These are phyloP conservation scores for Hypoxylon sp. DNA, from an alignment of 2,329 filamentous ascomycete genomes.

Conservation along the genomic window DNA sequence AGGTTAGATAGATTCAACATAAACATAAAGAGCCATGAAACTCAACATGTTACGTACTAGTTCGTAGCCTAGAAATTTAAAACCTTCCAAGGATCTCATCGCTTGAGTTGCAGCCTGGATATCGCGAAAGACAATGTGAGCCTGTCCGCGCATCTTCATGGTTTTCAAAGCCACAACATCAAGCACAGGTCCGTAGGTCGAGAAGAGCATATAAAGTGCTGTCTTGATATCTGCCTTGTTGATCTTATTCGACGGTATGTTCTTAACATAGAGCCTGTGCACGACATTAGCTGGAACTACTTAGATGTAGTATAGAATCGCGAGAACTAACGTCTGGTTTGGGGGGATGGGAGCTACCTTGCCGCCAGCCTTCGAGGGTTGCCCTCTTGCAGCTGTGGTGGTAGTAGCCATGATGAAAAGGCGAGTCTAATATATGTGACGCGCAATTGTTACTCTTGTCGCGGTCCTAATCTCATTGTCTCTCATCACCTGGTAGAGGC, in stretches of 20 bases:
- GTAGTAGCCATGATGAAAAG: slow-evolving; percentile 55
- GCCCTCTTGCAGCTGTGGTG: slow-evolving; percentile 47
- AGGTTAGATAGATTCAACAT: slow-evolving; percentile 30
- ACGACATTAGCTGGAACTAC: slow-evolving; percentile 21
- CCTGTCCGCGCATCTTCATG: slow-evolving; percentile 93
- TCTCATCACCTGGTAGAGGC: neutral
- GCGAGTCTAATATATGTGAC: neutral
- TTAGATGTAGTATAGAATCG: slow-evolving; percentile 33
- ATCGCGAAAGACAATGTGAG: slow-evolving; percentile 92
- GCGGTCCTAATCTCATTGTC: slow-evolving; percentile 3
- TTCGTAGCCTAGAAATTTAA: slow-evolving; percentile 85
- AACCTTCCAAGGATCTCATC: slow-evolving; percentile 88
- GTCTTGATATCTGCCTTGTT: slow-evolving; percentile 90
- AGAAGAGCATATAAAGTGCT: slow-evolving; percentile 92
- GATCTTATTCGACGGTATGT: slow-evolving; percentile 88
- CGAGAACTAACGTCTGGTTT: slow-evolving; percentile 78
- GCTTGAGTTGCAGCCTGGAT: slow-evolving; percentile 93
- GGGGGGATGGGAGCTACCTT: slow-evolving; percentile 73
- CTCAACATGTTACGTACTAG: slow-evolving; percentile 73
- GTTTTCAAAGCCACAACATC: slow-evolving; percentile 94
- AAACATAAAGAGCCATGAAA: slow-evolving; percentile 7
- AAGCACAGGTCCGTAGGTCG: slow-evolving; percentile 91
- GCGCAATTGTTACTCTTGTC: slow-evolving; percentile 6
- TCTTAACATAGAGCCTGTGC: slow-evolving; percentile 85
- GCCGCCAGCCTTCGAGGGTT: slow-evolving; percentile 53